phyloP scores from a whole-genome alignment of 2,329 filamentous ascomycete species.

The Pestalotiopsis sp. region DNA sequence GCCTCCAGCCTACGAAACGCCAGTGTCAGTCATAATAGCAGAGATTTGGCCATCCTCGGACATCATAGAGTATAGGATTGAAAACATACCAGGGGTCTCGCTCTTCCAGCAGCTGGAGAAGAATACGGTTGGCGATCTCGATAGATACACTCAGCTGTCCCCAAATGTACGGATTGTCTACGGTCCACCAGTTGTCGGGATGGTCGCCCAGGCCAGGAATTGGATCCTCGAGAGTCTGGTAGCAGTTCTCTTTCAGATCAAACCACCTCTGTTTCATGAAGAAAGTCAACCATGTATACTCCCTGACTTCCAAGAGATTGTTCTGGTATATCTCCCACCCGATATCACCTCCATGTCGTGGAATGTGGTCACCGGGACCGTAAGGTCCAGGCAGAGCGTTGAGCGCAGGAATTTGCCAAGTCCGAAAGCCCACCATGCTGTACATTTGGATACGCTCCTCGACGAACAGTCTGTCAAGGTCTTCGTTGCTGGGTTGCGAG shows the following conservation, averaged over 20 bases:
- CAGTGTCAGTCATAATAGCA: too few species aligned
- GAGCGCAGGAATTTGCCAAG: constrained; percentile 13
- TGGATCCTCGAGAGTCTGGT: neutral
- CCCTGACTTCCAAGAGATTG: neutral
- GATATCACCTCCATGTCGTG: neutral
- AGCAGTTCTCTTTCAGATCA: constrained; percentile 6
- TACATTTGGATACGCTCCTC: constrained; percentile 7
- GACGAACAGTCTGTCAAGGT: constrained; percentile 11
- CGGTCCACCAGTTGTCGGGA: constrained; percentile 13
- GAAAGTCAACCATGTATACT: constrained; percentile 5
- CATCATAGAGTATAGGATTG: neutral
- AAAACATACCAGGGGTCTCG: constrained; percentile 3
- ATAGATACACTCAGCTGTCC: neutral
- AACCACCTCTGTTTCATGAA: constrained; percentile 10
- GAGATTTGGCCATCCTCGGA: neutral
- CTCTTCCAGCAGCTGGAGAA: neutral
- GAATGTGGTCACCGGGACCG: neutral
- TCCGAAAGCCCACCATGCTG: neutral
- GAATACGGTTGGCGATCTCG: constrained; percentile 12
- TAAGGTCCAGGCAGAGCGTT: neutral
- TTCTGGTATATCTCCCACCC: neutral
- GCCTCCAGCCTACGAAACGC: neutral
- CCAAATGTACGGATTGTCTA: constrained; percentile 16
- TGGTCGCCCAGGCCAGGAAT: constrained; percentile 1
- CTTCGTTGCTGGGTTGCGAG: neutral